phyloP scores from a whole-genome alignment of 2,329 filamentous ascomycete genomes.

The Fusarium sacchari region DNA sequence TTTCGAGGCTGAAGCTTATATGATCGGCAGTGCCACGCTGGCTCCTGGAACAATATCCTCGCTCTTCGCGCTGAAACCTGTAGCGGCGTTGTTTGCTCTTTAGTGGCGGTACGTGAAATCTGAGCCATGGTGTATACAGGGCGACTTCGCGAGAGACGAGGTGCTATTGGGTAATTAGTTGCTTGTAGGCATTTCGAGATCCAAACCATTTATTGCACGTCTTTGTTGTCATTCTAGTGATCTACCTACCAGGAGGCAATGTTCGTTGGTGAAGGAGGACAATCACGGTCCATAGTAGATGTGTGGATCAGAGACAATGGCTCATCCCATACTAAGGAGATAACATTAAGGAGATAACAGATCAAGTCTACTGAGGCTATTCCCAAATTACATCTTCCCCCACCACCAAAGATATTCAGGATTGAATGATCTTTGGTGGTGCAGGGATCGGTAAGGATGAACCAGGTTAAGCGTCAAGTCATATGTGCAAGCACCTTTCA shows the following conservation, averaged over 20 bases:
- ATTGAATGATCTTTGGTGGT: neutral
- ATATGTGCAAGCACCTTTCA: neutral
- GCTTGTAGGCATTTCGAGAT: too few species aligned
- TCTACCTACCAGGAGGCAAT: neutral
- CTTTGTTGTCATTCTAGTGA: slow-evolving; percentile 1
- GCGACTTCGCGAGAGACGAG: neutral
- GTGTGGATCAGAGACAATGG: neutral
- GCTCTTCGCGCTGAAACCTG: neutral
- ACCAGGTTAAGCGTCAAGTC: neutral
- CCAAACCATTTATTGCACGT: neutral
- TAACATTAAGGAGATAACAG: neutral
- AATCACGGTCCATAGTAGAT: neutral
- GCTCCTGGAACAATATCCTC: slow-evolving; percentile 1
- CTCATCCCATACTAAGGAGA: neutral
- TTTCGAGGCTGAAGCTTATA: neutral
- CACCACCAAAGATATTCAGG: too few species aligned
- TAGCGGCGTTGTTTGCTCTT: neutral
- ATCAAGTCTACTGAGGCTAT: neutral
- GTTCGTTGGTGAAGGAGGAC: neutral
- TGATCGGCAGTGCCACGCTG: neutral
- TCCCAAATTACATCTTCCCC: too few species aligned
- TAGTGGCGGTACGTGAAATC: neutral
- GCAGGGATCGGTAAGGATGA: neutral
- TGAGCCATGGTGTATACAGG: neutral
- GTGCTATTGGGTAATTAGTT: neutral